Evolutionary conservation across 129 eudicot genomes (phyloP), one percentile per base, ranked within the genome.

Genomic region (Flaveria linearis): DNA sequence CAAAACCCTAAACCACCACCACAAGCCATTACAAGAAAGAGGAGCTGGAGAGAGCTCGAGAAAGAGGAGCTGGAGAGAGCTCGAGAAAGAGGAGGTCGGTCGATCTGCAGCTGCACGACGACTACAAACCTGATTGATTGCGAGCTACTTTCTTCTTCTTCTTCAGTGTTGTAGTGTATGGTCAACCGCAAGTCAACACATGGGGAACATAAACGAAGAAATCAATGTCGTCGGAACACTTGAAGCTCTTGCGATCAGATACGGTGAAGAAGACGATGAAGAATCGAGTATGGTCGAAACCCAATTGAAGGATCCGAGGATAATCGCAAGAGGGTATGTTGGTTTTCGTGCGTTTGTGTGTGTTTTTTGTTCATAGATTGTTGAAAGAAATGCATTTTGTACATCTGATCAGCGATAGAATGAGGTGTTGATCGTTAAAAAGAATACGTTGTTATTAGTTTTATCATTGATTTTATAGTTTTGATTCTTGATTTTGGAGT

Each of bases 261-360:
- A 41, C 13, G 62, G 33, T 33, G 68, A 63, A 26, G 68, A 63
- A 43, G 36, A 47, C 0, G 49, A 62, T 1, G 62, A 75, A 8
- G 73, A 36, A 50, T 74, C 72, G 62, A 25, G 41, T 36, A 5
- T 36, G 41, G 41, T 36, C 12, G 69, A 77, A 69, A 56, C 50
- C 67, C 78, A 63, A 25, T 80, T 80, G 52, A 80, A 80, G 46
- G 83, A 80, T 73, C 84, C 84, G 15, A 56, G 75, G 57, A 74
- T 63, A 15, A 80, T 80, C 46, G 84, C 84, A 0, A 74, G 84
- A 80, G 62, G 64, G 84, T 80, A 66, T 51, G 66, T 16, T 36
- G 0, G 7, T 49, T 50, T 68, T 22, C 23, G n/a, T 47, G 47
- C 12, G 47, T 64, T 39, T 9, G n/a, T 39, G 17, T 50, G 41